phyloP scores from a whole-genome alignment of 2,329 filamentous ascomycete species.

The Lasiodiplodia hormozganensis region DNA sequence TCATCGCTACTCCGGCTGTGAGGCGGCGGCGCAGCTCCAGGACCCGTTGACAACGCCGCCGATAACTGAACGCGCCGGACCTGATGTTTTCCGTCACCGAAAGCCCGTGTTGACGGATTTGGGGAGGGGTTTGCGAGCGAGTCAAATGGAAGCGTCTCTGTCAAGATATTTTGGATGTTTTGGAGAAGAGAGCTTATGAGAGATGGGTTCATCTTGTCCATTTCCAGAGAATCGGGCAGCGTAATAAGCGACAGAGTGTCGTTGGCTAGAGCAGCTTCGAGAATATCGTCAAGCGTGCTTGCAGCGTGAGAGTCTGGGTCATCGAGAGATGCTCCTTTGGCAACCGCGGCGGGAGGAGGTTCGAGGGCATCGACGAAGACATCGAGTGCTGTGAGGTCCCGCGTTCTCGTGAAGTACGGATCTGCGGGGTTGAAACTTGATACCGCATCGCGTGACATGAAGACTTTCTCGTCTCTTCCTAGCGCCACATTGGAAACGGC shows the following conservation, averaged over 20 bases:
- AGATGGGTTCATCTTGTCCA: slow-evolving; percentile 36
- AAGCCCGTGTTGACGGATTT: slow-evolving; percentile 31
- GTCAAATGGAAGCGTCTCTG: slow-evolving; percentile 31
- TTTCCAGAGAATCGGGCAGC: slow-evolving; percentile 38
- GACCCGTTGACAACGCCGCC: slow-evolving; percentile 63
- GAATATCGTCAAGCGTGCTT: background rate
- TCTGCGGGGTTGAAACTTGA: slow-evolving; percentile 76
- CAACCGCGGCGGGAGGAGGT: slow-evolving; percentile 32
- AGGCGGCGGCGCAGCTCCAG: slow-evolving; percentile 73
- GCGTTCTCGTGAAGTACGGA: slow-evolving; percentile 80
- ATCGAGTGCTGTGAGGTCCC: slow-evolving; percentile 76
- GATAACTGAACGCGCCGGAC: slow-evolving; percentile 40
- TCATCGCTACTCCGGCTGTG: slow-evolving; percentile 53
- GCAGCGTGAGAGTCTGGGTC: background rate
- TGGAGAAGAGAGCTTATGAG: slow-evolving; percentile 45
- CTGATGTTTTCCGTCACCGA: slow-evolving; percentile 34
- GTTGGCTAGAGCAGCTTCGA: slow-evolving; percentile 28
- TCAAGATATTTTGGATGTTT: slow-evolving; percentile 45
- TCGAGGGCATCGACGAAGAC: slow-evolving; percentile 67
- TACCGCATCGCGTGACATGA: slow-evolving; percentile 74
- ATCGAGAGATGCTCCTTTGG: background rate
- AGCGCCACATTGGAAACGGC: slow-evolving; percentile 81
- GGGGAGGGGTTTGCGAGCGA: slow-evolving; percentile 28
- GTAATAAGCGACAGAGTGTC: slow-evolving; percentile 28
- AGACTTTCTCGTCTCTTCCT: slow-evolving; percentile 86